Evolutionary conservation across 352 stramenopile species (phyloP).

Genomic region (Globisporangium okanoganense): DNA sequence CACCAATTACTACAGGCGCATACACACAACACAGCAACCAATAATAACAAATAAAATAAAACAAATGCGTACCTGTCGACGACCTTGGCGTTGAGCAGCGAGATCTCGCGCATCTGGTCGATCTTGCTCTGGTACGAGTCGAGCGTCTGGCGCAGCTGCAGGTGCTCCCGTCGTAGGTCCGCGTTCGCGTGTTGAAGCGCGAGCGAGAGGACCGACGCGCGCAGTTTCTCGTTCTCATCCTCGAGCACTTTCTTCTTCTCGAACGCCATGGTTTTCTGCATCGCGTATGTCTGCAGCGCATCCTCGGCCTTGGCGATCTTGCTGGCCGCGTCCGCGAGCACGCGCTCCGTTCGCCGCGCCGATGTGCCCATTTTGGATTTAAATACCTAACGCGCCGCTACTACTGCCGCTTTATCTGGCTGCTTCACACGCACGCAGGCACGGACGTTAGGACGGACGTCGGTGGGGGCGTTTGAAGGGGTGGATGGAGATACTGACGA

Average conservation of each 20-base stretch:
- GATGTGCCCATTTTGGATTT: constrained; percentile 40
- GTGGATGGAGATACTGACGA: background rate
- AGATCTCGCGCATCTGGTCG: constrained; percentile 85
- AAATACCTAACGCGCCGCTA: constrained; percentile 6
- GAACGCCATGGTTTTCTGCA: constrained; percentile 41
- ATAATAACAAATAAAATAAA: too few species aligned
- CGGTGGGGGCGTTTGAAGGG: background rate
- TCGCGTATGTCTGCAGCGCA: constrained; percentile 46
- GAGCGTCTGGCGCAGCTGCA: constrained; percentile 79
- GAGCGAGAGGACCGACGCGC: constrained; percentile 70
- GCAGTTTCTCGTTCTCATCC: constrained; percentile 80
- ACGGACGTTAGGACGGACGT: background rate
- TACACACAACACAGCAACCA: background rate
- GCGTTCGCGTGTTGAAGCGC: constrained; percentile 74
- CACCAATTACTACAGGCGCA: background rate
- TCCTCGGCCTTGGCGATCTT: constrained; percentile 77
- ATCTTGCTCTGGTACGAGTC: constrained; percentile 89
- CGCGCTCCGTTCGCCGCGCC: constrained; percentile 45
- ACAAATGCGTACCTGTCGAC: constrained; percentile 73
- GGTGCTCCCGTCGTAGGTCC: constrained; percentile 75
- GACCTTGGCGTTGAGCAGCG: constrained; percentile 77
- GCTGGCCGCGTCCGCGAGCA: constrained; percentile 64
- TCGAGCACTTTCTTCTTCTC: constrained; percentile 75
- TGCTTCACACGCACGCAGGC: background rate
- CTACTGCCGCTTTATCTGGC: background rate